Base-by-base conservation (phyloP, 2,329 filamentous ascomycete genomes). In the Aspergillus sp. region DNA sequence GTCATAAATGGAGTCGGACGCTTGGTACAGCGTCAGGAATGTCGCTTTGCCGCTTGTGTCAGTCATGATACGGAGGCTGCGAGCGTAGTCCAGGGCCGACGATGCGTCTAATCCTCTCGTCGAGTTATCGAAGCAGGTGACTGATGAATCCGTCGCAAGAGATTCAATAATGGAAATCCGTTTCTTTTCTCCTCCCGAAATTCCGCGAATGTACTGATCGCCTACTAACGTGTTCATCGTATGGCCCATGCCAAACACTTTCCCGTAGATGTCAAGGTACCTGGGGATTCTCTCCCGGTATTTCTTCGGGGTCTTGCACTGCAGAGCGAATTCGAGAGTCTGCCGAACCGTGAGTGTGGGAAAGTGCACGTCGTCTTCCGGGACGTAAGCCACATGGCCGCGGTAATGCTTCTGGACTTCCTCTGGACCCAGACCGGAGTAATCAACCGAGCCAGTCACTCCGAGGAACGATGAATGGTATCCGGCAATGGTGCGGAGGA, bases 111-210 rank as follows among this genome's bases (percentile, higher is more conserved):
- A 64, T 5, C 82, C 82, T 26, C 82, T 67, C 0, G 81, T 86
- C 0, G 74, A 78, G 49, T 86, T 86, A 45, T 86, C 81, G 78
- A 80, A 86, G 35, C 75, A 77, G 26, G 78, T 74, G 2, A 86
- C 75, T 0, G 78, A 76, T 1, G 75, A 74, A 50, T 80, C 77
- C 1, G 78, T 78, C 3, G 80, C 78, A 7, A 86, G 60, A 0
- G 78, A 80, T 52, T 86, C 81, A 2, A 79, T 78, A 39, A 86
- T 83, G 0, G 75, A 79, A 1, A 83, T 80, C 37, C 81, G 76
- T 49, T 86, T 86, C 24, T 81, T 65, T 57, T 86, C 82, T 33
- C 82, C 82, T 40, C 82, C 82, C 24, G 76, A 81, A 0, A 86
- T 76, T 45, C 82, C 82, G 15, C 79, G 43, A 16, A 55, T 53